phyloP scores from a whole-genome alignment of 495 filamentous ascomycete species.

The Trichoderma virens region DNA sequence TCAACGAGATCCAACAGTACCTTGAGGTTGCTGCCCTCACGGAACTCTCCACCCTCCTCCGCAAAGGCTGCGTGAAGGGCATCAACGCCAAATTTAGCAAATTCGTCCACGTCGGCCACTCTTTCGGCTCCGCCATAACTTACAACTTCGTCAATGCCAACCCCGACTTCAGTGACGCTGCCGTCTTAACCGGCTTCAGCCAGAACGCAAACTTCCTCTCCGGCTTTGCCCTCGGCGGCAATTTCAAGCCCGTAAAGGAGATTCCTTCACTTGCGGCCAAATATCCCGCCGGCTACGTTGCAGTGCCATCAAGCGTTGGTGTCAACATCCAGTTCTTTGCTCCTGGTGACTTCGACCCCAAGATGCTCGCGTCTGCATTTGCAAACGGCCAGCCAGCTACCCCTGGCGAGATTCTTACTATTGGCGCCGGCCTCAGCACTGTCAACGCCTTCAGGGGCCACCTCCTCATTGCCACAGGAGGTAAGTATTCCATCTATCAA shows the following conservation, averaged over 20 bases:
- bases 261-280: constrained; percentile 29
- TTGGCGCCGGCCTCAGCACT: constrained; percentile 19
- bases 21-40: constrained; percentile 45
- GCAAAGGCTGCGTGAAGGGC: constrained; percentile 31
- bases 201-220: constrained; percentile 27
- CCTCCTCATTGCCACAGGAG: constrained; percentile 39
- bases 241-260: constrained; percentile 42
- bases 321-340: constrained; percentile 33
- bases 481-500: background rate
- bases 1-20: constrained; percentile 44
- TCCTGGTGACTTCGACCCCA: constrained; percentile 38
- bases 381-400: constrained; percentile 42
- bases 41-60: constrained; percentile 40
- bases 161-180: constrained; percentile 46
- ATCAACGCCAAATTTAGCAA: constrained; percentile 32
- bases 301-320: background rate
- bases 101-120: constrained; percentile 49
- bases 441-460: constrained; percentile 35
- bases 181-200: constrained; percentile 52
- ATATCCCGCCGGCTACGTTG: constrained; percentile 25
- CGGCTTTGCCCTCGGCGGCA: constrained; percentile 33
- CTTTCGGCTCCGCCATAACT: constrained; percentile 40
- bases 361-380: constrained; percentile 33
- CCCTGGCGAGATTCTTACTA: constrained; percentile 41
- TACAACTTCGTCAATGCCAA: constrained; percentile 39